Evolutionary conservation across 164 flowering plant genomes (phyloP).

Genomic region (Magnolia kwangsiensis): DNA sequence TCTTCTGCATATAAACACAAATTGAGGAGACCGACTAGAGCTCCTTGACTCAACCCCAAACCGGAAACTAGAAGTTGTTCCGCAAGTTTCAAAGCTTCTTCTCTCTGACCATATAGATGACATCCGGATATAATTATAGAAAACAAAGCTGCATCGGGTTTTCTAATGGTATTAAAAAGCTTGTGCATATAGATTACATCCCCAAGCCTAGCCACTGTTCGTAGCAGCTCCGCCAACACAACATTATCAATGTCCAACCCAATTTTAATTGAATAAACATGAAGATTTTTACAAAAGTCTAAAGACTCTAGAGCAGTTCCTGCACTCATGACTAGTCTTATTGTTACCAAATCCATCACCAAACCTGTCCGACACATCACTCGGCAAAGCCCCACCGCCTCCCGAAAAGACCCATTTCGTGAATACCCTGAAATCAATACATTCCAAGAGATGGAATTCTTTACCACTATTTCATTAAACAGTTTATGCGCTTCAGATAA

Average conservation of each 20-base stretch:
- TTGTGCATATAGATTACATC: constrained; percentile 7
- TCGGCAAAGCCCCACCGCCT: constrained; percentile 1
- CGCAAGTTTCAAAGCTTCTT: constrained; percentile 13
- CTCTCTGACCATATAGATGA: constrained; percentile 8
- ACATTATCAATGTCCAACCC: constrained; percentile 9
- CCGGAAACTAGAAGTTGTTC: constrained; percentile 7
- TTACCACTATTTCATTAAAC: background rate
- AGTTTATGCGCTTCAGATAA: background rate
- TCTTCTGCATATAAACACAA: constrained; percentile 14
- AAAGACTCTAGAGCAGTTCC: background rate
- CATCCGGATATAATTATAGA: constrained; percentile 11
- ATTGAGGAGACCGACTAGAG: constrained; percentile 17
- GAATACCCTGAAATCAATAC: constrained; percentile 12
- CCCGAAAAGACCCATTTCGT: constrained; percentile 2
- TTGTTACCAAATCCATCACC: constrained; percentile 10
- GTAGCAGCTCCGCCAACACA: constrained; percentile 6
- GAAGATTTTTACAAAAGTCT: constrained; percentile 8
- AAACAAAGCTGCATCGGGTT: constrained; percentile 8
- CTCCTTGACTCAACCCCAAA: constrained; percentile 11
- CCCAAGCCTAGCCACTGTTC: constrained; percentile 2
- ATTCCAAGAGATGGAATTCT: constrained; percentile 14
- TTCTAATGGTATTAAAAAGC: constrained; percentile 4
- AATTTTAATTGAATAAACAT: constrained; percentile 8
- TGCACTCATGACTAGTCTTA: constrained; percentile 9
- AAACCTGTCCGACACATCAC: constrained; percentile 7